Conservation (phyloP, 1,284 basidiomycete species). For the Trametes sp. region DNA sequence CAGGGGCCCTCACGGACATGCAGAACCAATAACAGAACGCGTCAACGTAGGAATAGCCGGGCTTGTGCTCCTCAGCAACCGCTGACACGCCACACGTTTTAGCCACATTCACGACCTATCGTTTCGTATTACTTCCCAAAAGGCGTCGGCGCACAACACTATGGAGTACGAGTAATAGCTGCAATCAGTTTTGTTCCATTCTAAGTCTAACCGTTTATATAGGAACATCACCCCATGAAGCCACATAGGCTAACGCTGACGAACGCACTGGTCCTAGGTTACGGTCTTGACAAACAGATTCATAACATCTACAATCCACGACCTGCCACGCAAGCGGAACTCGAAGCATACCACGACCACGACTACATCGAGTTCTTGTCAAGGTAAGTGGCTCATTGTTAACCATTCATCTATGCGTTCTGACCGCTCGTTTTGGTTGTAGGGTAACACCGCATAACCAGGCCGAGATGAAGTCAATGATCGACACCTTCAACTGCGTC, state of each 20-base stretch:
- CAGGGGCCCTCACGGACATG: slow-evolving; percentile 68
- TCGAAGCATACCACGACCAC: slow-evolving; percentile 90
- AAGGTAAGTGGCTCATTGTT: slow-evolving; percentile 61
- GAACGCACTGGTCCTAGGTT: slow-evolving; percentile 95
- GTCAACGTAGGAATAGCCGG: slow-evolving; percentile 61
- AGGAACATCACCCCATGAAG: slow-evolving; percentile 99
- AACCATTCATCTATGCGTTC: background rate
- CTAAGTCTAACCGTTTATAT: slow-evolving; percentile 5
- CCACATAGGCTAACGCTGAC: slow-evolving; percentile 95
- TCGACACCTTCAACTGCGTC: slow-evolving; percentile 87
- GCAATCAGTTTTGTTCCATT: background rate
- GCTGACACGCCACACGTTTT: slow-evolving; percentile 11
- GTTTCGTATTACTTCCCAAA: slow-evolving; percentile 97
- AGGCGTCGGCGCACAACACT: slow-evolving; percentile 95
- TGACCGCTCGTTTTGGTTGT: slow-evolving; percentile 2
- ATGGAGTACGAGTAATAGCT: slow-evolving; percentile 71
- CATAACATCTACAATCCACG: slow-evolving; percentile 91
- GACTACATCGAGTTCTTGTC: slow-evolving; percentile 97
- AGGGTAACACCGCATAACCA: slow-evolving; percentile 89
- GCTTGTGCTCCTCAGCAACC: background rate
- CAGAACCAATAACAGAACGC: slow-evolving; percentile 77
- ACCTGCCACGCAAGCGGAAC: slow-evolving; percentile 88
- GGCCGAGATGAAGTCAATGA: slow-evolving; percentile 73
- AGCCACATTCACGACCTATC: slow-evolving; percentile 87
- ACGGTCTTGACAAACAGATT: slow-evolving; percentile 96